These are phyloP conservation scores for Tetramitus jugosus DNA, from an alignment of 208 protist species.

Conservation along the genomic window DNA sequence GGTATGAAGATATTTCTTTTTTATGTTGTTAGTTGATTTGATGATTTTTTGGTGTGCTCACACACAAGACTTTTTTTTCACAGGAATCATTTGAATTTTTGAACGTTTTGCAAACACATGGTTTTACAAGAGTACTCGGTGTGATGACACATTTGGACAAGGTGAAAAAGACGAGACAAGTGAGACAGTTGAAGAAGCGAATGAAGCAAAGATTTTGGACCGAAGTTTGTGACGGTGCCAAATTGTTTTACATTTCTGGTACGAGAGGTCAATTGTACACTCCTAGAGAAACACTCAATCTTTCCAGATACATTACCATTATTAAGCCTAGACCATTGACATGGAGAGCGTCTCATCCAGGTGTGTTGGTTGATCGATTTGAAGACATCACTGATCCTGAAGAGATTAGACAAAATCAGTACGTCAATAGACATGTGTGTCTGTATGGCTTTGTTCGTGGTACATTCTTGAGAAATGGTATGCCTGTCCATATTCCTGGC, in stretches of 20 bases:
- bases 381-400: constrained; percentile 96
- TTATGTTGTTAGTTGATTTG: no score
- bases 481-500: constrained; percentile 91
- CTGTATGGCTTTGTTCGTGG: constrained; percentile 97
- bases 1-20: no score
- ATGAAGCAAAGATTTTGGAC: constrained; percentile 89
- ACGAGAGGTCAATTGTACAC: constrained; percentile 52
- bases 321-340: constrained; percentile 89
- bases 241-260: constrained; percentile 94
- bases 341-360: constrained; percentile 94
- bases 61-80: no score
- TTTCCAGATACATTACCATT: constrained; percentile 92
- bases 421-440: constrained; percentile 66
- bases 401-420: constrained; percentile 51
- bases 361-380: constrained; percentile 85
- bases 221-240: constrained; percentile 75
- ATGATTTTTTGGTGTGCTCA: no score
- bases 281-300: constrained; percentile 82
- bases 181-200: constrained; percentile 94
- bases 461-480: constrained; percentile 77
- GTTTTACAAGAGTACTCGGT: constrained; percentile 96
- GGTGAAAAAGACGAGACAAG: constrained; percentile 86
- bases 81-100: constrained; percentile 99
- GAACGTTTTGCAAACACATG: constrained; percentile 90
- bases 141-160: constrained; percentile 96